phyloP scores from a whole-genome alignment of 305 asterid genomes.

The Salvia sclarea region DNA sequence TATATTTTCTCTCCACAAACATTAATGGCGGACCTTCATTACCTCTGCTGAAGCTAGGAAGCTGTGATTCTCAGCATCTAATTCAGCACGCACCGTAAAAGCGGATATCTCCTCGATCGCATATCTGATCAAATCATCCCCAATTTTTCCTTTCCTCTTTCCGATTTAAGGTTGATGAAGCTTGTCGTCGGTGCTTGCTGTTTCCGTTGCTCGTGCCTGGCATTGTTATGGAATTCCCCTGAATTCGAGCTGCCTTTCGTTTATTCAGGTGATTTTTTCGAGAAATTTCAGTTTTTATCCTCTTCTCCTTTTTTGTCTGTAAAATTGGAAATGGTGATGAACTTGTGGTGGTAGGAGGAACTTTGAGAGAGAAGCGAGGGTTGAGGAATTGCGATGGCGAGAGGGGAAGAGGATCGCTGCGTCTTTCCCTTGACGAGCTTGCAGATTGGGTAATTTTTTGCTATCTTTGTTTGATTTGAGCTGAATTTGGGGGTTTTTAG shows the following conservation, averaged over 20 bases:
- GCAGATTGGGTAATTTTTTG: constrained; percentile 69
- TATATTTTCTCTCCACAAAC: constrained; percentile 24
- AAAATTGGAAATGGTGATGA: background rate
- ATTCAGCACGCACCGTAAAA: constrained; percentile 5
- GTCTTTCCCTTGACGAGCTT: constrained; percentile 76
- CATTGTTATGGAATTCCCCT: constrained; percentile 29
- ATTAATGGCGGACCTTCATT: constrained; percentile 33
- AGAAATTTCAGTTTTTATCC: background rate
- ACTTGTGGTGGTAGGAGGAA: constrained; percentile 21
- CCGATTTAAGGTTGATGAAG: constrained; percentile 30
- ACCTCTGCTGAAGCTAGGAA: constrained; percentile 7
- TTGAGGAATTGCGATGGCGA: constrained; percentile 43
- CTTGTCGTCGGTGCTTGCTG: constrained; percentile 23
- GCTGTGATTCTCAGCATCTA: constrained; percentile 33
- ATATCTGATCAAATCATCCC: background rate
- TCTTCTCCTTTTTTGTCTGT: background rate
- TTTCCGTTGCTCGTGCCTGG: constrained; percentile 12
- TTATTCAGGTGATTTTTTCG: constrained; percentile 24
- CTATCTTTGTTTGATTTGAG: background rate
- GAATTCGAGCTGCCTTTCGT: constrained; percentile 18
- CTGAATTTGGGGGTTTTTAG: constrained; percentile 16
- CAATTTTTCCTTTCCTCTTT: constrained; percentile 4
- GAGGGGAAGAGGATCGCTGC: constrained; percentile 38
- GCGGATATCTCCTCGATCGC: background rate
- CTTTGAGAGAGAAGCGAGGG: constrained; percentile 28